A percentile compares a stretch with the other conserved stretches of the same genome.
Conservation (phyloP, 768 basidiomycete genomes). For the Tylopilus rubrobrunneus region DNA sequence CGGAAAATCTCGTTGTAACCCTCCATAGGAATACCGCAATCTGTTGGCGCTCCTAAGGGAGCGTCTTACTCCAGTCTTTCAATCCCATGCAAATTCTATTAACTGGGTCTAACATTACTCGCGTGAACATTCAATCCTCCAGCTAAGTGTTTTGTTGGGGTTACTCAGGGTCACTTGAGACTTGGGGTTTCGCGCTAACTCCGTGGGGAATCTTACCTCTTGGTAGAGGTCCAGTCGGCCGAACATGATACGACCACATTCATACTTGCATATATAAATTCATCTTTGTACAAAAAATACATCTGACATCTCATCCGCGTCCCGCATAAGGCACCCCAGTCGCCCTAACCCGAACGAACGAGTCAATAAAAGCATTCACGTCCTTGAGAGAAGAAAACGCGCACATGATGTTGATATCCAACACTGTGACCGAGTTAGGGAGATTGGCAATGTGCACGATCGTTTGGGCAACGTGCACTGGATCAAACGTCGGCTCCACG, state of each 20-base stretch:
- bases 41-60: background rate
- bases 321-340: slow-evolving; percentile 45
- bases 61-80: background rate
- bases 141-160: too few species aligned
- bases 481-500: slow-evolving; percentile 66
- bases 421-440: slow-evolving; percentile 64
- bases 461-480: slow-evolving; percentile 64
- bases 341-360: slow-evolving; percentile 31
- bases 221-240: too few species aligned
- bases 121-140: background rate
- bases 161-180: too few species aligned
- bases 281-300: background rate
- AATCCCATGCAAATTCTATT: background rate
- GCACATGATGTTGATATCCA: slow-evolving; percentile 73
- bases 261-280: background rate
- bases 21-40: background rate
- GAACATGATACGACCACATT: background rate
- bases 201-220: too few species aligned
- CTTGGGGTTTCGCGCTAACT: too few species aligned
- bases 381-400: slow-evolving; percentile 19
- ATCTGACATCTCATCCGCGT: slow-evolving; percentile 28
- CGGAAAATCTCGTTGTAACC: background rate
- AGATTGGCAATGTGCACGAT: slow-evolving; percentile 69
- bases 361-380: background rate
- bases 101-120: background rate